Evolutionary conservation across 1,284 basidiomycete genomes (phyloP).

Genomic region (Rhodotorula sp.): DNA sequence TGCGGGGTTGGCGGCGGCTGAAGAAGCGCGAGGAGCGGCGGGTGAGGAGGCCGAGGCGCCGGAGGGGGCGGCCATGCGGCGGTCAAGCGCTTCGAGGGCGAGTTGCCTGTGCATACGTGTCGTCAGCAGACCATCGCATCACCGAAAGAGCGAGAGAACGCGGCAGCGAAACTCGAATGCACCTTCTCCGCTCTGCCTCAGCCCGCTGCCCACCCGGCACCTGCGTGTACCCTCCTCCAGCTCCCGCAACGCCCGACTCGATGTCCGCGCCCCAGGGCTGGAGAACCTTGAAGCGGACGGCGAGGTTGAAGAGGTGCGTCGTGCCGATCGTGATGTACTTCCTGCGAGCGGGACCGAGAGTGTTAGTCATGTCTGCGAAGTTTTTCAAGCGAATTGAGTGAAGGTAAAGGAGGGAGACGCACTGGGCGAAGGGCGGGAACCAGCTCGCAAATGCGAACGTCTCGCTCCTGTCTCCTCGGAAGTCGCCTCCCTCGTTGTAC

Average conservation of each 20-base stretch:
- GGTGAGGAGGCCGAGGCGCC: background rate
- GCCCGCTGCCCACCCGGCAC: slow-evolving; percentile 83
- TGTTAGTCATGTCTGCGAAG: background rate
- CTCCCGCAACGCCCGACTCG: slow-evolving; percentile 57
- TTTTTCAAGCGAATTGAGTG: background rate
- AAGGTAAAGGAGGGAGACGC: slow-evolving; percentile 44
- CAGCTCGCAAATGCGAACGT: slow-evolving; percentile 94
- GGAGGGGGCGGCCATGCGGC: slow-evolving; percentile 58
- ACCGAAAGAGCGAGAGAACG: slow-evolving; percentile 9
- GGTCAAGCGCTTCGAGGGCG: slow-evolving; percentile 93
- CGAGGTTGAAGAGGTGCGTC: slow-evolving; percentile 65
- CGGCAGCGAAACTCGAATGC: slow-evolving; percentile 42
- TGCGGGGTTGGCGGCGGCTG: too few species aligned
- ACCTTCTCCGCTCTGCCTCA: slow-evolving; percentile 89
- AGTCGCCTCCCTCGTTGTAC: slow-evolving; percentile 60
- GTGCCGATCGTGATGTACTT: slow-evolving; percentile 65
- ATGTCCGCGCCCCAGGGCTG: slow-evolving; percentile 68
- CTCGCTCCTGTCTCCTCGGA: slow-evolving; percentile 82
- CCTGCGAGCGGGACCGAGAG: slow-evolving; percentile 49
- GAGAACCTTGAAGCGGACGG: slow-evolving; percentile 63
- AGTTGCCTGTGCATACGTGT: slow-evolving; percentile 49
- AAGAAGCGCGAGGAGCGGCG: too few species aligned
- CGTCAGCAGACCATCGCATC: slow-evolving; percentile 60
- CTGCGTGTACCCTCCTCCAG: slow-evolving; percentile 57
- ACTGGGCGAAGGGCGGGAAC: slow-evolving; percentile 95